phyloP scores from a whole-genome alignment of 2,329 filamentous ascomycete species.

The Pestalotiopsis sp. region DNA sequence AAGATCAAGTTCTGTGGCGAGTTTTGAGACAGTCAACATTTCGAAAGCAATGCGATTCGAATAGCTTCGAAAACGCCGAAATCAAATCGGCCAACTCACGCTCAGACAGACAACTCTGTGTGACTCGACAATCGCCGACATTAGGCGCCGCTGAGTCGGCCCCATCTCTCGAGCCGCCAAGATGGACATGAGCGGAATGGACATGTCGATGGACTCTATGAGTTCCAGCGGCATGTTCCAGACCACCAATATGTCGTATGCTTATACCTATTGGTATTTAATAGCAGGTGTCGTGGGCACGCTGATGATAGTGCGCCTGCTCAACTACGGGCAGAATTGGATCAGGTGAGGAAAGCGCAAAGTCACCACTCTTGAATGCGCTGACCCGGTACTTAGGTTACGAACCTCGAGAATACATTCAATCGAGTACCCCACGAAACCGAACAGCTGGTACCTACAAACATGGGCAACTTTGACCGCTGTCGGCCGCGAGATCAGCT shows the following conservation, averaged over 20 bases:
- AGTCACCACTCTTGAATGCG: background rate
- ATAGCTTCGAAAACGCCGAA: background rate
- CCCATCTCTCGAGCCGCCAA: conserved; percentile 9
- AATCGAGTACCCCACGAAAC: conserved; percentile 51
- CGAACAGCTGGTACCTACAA: conserved; percentile 45
- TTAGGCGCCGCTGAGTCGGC: background rate
- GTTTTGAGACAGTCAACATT: background rate
- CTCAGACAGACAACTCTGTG: background rate
- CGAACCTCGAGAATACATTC: conserved; percentile 43
- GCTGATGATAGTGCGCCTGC: conserved; percentile 38
- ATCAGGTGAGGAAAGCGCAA: conserved; percentile 37
- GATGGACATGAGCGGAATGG: conserved; percentile 29
- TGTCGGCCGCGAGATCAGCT: conserved; percentile 54
- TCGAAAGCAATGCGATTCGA: background rate
- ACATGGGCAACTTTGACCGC: conserved; percentile 61
- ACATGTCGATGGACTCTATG: conserved; percentile 4
- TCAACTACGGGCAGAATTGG: conserved; percentile 43
- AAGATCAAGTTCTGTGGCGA: background rate
- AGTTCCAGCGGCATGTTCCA: conserved; percentile 36
- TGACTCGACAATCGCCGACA: background rate
- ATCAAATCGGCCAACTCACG: background rate
- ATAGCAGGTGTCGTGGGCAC: conserved; percentile 48
- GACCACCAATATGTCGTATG: conserved; percentile 49
- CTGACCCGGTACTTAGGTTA: conserved; percentile 36
- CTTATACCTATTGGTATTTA: conserved; percentile 60